These are phyloP conservation scores for Geranium incanum DNA, from an alignment of 441 rosid genomes.

Conservation along the genomic window DNA sequence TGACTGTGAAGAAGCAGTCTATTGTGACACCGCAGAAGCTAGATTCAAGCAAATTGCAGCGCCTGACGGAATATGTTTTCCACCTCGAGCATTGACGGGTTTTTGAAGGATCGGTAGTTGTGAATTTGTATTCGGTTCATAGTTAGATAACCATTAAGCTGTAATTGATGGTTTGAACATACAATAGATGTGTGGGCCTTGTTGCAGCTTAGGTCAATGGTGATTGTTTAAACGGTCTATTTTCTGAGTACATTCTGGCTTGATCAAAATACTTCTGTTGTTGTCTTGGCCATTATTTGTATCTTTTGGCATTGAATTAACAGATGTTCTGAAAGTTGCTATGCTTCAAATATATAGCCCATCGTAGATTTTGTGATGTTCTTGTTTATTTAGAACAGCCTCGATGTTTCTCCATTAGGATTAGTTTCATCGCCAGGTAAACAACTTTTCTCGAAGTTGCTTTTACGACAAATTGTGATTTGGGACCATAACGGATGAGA, in stretches of 20 bases:
- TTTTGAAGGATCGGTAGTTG: background rate
- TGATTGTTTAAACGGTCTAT: background rate
- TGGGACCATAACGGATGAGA: too few relatives aligned
- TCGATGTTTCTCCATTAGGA: too few relatives aligned
- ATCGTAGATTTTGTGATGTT: too few relatives aligned
- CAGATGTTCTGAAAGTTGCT: background rate
- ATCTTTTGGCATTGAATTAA: too few relatives aligned
- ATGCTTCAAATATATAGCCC: background rate
- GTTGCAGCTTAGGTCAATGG: background rate
- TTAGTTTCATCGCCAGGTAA: too few relatives aligned
- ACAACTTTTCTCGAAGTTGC: too few relatives aligned
- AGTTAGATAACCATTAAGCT: background rate
- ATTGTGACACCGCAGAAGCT: slow-evolving; percentile 56
- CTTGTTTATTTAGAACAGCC: too few relatives aligned
- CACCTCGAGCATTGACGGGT: slow-evolving; percentile 67
- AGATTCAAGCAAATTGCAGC: slow-evolving; percentile 65
- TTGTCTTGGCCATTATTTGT: too few relatives aligned
- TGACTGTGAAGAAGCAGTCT: slow-evolving; percentile 63
- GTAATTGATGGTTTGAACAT: background rate
- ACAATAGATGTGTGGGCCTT: background rate
- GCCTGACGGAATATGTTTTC: slow-evolving; percentile 78
- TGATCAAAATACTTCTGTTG: background rate
- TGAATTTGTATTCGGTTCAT: background rate
- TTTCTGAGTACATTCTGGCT: background rate
- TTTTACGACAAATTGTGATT: too few relatives aligned